These are phyloP conservation scores for Candida vaughaniae DNA, from an alignment of 805 yeast species.

Conservation along the genomic window DNA sequence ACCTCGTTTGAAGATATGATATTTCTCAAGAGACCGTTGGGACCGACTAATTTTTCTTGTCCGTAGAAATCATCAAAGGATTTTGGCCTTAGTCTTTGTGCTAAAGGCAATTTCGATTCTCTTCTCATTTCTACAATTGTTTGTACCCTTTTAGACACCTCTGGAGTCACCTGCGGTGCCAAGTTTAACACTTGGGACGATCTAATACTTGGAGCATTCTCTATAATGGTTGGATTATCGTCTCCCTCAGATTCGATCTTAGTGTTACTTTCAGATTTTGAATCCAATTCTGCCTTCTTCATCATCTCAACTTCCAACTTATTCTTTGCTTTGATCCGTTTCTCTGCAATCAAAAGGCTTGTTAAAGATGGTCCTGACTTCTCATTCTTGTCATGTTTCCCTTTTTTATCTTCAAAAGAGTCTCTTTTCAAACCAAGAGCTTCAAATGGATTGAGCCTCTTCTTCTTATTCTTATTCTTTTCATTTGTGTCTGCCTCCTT, in stretches of 20 bases:
- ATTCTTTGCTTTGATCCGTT: constrained; percentile 19
- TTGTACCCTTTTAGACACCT: constrained; percentile 10
- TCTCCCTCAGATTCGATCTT: background rate
- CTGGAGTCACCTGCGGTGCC: constrained; percentile 9
- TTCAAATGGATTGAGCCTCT: constrained; percentile 26
- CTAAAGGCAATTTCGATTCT: constrained; percentile 31
- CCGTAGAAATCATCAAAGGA: constrained; percentile 40
- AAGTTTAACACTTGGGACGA: background rate
- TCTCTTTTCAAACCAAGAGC: constrained; percentile 35
- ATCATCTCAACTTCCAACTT: constrained; percentile 9
- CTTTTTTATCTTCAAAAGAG: constrained; percentile 20
- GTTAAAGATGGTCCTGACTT: constrained; percentile 34
- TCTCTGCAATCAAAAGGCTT: constrained; percentile 34
- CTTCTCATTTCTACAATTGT: constrained; percentile 15
- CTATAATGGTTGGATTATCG: background rate
- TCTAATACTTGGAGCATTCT: background rate
- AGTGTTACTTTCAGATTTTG: background rate
- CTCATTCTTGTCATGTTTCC: constrained; percentile 9
- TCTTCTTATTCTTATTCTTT: background rate
- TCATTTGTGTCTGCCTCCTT: constrained; percentile 6
- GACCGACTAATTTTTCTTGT: constrained; percentile 40
- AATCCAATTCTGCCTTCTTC: background rate
- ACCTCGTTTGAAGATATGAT: constrained; percentile 32
- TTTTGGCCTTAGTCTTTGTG: constrained; percentile 41
- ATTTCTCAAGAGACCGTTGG: constrained; percentile 35